phyloP scores from a whole-genome alignment of 495 filamentous ascomycete species.

The Xanthoparmelia taractica region DNA sequence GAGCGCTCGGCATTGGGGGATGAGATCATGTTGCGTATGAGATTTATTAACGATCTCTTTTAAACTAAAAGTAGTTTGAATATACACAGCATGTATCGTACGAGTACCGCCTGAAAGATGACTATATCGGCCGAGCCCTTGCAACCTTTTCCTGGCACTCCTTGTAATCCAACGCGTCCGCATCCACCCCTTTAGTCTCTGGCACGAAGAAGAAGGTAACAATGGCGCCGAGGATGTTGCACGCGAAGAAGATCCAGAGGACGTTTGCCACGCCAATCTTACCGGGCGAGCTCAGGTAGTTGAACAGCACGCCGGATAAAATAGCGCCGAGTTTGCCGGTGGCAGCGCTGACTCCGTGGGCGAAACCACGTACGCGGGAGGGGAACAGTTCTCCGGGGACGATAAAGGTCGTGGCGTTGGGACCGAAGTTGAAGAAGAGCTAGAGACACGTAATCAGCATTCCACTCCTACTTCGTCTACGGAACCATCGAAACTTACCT shows the following conservation, averaged over 20 bases:
- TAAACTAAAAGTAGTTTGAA: no score
- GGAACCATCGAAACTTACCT: background rate
- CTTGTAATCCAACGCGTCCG: slow-evolving; percentile 30
- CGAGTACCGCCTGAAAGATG: background rate
- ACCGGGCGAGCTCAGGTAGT: slow-evolving; percentile 22
- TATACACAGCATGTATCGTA: background rate
- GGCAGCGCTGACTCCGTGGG: slow-evolving; percentile 77
- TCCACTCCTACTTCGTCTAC: background rate
- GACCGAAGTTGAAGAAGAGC: slow-evolving; percentile 79
- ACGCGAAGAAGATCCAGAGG: slow-evolving; percentile 32
- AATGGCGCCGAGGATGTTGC: slow-evolving; percentile 27
- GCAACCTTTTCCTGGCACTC: slow-evolving; percentile 18
- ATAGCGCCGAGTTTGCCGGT: slow-evolving; percentile 79
- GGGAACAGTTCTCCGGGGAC: slow-evolving; percentile 87
- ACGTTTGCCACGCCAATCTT: slow-evolving; percentile 27
- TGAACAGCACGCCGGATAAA: slow-evolving; percentile 30
- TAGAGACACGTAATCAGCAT: slow-evolving; percentile 26
- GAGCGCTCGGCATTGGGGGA: no score
- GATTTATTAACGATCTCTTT: no score
- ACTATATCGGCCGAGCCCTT: background rate
- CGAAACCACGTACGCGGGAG: slow-evolving; percentile 75
- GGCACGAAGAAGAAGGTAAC: slow-evolving; percentile 29
- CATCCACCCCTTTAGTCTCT: slow-evolving; percentile 27
- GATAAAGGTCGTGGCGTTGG: slow-evolving; percentile 85
- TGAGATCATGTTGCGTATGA: no score